Percentiles rank a stretch among this genome's conserved stretches.
Evolutionary conservation across 176 grass and related monocot genomes (phyloP).

Genomic region (Eleusine coracana): DNA sequence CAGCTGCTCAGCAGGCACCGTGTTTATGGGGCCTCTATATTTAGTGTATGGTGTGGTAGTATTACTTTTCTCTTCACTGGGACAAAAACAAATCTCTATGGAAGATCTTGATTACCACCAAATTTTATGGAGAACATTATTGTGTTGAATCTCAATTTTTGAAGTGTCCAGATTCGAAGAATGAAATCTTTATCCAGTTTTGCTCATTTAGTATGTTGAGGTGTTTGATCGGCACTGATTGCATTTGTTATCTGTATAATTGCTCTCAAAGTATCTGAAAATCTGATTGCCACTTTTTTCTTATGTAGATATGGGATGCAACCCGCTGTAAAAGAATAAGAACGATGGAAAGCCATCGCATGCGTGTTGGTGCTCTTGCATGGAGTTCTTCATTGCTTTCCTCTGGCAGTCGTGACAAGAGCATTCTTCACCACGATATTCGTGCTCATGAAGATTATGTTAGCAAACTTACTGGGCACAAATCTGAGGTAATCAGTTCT

Average conservation of each 20-base stretch:
- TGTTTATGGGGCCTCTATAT: background rate
- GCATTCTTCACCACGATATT: constrained; percentile 86
- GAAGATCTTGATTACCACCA: background rate
- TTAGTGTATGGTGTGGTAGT: background rate
- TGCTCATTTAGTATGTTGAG: background rate
- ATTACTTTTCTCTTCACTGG: background rate
- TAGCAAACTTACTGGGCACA: constrained; percentile 93
- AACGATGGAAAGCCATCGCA: constrained; percentile 83
- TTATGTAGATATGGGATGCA: constrained; percentile 91
- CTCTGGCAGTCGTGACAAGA: constrained; percentile 90
- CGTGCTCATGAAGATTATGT: constrained; percentile 87
- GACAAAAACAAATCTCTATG: background rate
- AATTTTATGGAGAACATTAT: background rate
- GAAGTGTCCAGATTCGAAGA: background rate
- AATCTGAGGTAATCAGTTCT: constrained; percentile 76
- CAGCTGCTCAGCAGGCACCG: background rate
- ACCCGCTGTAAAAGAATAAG: constrained; percentile 76
- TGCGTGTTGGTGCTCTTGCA: constrained; percentile 91
- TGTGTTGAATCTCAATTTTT: no score
- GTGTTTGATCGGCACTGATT: background rate
- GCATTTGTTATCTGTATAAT: background rate
- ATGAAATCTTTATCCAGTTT: background rate
- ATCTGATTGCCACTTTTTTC: constrained; percentile 45
- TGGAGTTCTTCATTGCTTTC: constrained; percentile 96
- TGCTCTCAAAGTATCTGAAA: background rate